Evolutionary conservation across 352 stramenopile genomes (phyloP), one percentile per base, ranked within the genome.

Genomic region (Phytophthora nicotianae): DNA sequence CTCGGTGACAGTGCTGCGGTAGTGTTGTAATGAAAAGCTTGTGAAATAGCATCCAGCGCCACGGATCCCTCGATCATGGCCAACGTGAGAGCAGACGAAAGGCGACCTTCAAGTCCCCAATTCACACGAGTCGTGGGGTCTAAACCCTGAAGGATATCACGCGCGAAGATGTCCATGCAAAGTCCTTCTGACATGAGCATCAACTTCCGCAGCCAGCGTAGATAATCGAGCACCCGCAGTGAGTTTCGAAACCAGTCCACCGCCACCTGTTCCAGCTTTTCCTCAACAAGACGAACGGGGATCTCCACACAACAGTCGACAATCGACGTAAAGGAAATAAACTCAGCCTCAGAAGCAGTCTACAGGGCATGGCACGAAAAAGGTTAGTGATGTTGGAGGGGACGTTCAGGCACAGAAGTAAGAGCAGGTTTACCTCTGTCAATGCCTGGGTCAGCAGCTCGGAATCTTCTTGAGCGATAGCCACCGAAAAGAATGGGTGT

Each of bases 111-210:
- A 11, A 84, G 16, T 14, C 70, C 79, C 68, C 79, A 84, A 21
- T 79, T 73, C 3, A 79, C 62, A 8, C 81, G 78, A 51, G 65
- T 70, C 20, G 62, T n/a, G 3, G 77, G 83, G n/a, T 60, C 62
- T 24, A 90, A 54, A 24, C 75, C 70, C 11, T 40, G 41, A 24
- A 87, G 58, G 0, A 93, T 67, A 50, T 93, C 82, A 1, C 77
- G 81, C 19, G 72, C 70, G 23, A 93, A 89, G 23, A 90, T 88
- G 43, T 85, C 71, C 69, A 90, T 88, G 35, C 80, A 90, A 7
- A 91, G 62, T 2, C 82, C 82, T 68, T 90, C 82, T 17, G 73
- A 77, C 82, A 91, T 91, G 16, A 91, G 70, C 74, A 86, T 76
- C 17, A 93, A 63, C 16, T 74, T 85, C 16, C 78, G 77, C 16